phyloP scores from a whole-genome alignment of 1,284 basidiomycete genomes.

The Pholiota adiposa region DNA sequence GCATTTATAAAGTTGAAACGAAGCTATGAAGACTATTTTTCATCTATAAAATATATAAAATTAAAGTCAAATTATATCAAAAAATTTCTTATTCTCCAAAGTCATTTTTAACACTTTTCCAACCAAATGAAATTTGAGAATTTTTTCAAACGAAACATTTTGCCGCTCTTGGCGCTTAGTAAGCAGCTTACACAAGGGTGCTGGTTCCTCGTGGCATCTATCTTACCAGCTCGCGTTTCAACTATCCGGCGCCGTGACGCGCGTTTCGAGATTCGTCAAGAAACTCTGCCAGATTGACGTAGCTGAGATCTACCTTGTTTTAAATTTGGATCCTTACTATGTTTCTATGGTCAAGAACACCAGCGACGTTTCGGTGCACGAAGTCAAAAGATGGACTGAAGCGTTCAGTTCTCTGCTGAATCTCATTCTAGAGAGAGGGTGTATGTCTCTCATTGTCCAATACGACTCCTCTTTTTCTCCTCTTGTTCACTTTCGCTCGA shows the following conservation, averaged over 20 bases:
- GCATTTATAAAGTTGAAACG: too few species aligned
- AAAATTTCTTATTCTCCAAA: too few species aligned
- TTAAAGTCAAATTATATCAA: too few species aligned
- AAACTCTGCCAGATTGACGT: constrained; percentile 12
- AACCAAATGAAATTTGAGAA: too few species aligned
- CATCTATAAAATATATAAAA: too few species aligned
- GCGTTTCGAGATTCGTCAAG: constrained; percentile 18
- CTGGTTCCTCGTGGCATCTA: too few species aligned
- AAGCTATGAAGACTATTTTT: too few species aligned
- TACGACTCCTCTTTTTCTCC: constrained; percentile 18
- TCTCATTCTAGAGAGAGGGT: constrained; percentile 19
- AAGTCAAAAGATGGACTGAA: constrained; percentile 21
- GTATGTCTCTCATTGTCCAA: constrained; percentile 21
- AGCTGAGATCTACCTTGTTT: constrained; percentile 24
- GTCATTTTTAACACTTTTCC: too few species aligned
- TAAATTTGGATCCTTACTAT: constrained; percentile 25
- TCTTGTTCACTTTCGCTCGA: constrained; percentile 17
- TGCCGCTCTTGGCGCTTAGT: too few species aligned
- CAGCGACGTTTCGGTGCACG: constrained; percentile 11
- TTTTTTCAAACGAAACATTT: too few species aligned
- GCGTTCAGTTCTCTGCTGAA: constrained; percentile 20
- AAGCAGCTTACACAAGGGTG: too few species aligned
- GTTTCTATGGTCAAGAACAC: constrained; percentile 9
- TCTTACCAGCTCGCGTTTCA: constrained; percentile 17
- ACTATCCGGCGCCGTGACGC: constrained; percentile 21